Evolutionary conservation across 805 yeast species (phyloP).

Genomic region (Saccharomycopsis synnaedendra): DNA sequence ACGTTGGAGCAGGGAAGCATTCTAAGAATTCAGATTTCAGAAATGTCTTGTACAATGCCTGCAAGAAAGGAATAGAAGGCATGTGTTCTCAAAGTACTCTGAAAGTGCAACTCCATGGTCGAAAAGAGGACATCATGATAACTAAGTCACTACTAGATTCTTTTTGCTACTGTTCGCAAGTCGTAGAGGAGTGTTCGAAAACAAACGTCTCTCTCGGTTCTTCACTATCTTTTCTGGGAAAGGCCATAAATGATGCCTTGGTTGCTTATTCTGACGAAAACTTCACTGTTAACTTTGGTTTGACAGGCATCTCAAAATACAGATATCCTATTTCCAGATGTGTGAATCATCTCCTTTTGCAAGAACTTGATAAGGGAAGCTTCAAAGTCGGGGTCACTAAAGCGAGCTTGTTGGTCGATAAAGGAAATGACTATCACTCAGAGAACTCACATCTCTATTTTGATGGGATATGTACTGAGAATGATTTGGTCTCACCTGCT

Average conservation of each 20-base stretch:
- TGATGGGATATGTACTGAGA: slow-evolving; percentile 24
- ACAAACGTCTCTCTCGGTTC: slow-evolving; percentile 22
- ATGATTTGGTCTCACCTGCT: slow-evolving; percentile 19
- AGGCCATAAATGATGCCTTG: slow-evolving; percentile 29
- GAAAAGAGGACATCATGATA: no score
- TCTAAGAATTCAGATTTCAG: no score
- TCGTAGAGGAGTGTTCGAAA: slow-evolving; percentile 4
- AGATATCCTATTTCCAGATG: slow-evolving; percentile 12
- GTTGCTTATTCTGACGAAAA: slow-evolving; percentile 15
- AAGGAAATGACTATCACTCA: slow-evolving; percentile 2
- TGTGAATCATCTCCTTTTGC: slow-evolving; percentile 5
- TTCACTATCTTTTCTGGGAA: slow-evolving; percentile 24
- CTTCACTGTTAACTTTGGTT: no score
- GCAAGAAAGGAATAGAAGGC: no score
- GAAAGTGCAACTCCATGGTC: no score
- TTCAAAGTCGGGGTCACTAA: slow-evolving; percentile 8
- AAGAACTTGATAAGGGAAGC: not conserved
- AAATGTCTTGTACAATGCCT: no score
- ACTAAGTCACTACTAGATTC: not conserved
- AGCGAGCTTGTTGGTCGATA: slow-evolving; percentile 8
- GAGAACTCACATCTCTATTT: not conserved
- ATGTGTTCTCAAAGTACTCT: no score
- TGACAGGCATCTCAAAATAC: slow-evolving; percentile 11
- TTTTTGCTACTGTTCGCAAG: not conserved
- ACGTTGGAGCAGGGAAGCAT: no score